Percentiles rank a stretch among this genome's conserved stretches.
phyloP scores from a whole-genome alignment of 768 basidiomycete species.

The Boletus sensibilis region DNA sequence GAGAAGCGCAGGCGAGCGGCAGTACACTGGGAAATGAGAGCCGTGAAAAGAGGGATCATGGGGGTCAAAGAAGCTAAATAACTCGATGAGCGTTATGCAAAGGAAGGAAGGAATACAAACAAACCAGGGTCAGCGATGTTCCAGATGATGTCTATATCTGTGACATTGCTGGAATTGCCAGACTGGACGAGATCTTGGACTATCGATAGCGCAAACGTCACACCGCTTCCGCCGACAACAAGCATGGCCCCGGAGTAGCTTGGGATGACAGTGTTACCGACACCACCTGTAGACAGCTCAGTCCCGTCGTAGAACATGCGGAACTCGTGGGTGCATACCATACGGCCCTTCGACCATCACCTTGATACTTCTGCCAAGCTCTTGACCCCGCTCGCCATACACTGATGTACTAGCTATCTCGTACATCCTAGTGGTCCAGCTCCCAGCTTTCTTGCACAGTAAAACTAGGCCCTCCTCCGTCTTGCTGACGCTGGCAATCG shows the following conservation, averaged over 20 bases:
- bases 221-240: slow-evolving; percentile 73
- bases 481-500: slow-evolving; percentile 65
- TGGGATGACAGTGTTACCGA: slow-evolving; percentile 59
- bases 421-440: slow-evolving; percentile 62
- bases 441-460: slow-evolving; percentile 63
- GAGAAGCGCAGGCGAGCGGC: slow-evolving; percentile 48
- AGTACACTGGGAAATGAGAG: slow-evolving; percentile 44
- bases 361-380: slow-evolving; percentile 30
- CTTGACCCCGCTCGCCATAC: slow-evolving; percentile 31
- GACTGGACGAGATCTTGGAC: slow-evolving; percentile 61
- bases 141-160: slow-evolving; percentile 70
- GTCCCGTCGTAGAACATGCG: not conserved
- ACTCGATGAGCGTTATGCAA: not conserved
- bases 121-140: slow-evolving; percentile 53
- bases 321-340: slow-evolving; percentile 31
- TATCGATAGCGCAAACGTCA: slow-evolving; percentile 63
- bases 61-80: slow-evolving; percentile 43
- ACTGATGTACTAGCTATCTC: slow-evolving; percentile 42
- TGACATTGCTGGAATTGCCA: slow-evolving; percentile 51
- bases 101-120: slow-evolving; percentile 9
- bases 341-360: slow-evolving; percentile 58
- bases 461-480: slow-evolving; percentile 62
- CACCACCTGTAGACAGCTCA: slow-evolving; percentile 42
- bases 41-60: slow-evolving; percentile 48
- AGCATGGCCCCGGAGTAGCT: slow-evolving; percentile 69